phyloP scores from a whole-genome alignment of 2,329 filamentous ascomycete species.

The Botrytis pseudocinerea region DNA sequence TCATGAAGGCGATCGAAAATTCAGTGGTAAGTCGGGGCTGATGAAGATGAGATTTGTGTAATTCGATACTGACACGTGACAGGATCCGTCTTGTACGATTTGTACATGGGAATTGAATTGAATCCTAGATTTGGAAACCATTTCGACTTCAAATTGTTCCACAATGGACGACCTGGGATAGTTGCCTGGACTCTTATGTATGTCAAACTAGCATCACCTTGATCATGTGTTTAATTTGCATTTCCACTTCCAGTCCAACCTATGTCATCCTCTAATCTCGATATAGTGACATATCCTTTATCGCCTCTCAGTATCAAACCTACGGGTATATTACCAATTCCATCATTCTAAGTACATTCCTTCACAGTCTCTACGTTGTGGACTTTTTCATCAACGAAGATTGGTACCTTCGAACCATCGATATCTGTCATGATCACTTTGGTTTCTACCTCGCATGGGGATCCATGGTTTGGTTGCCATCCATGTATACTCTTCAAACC shows the following conservation, averaged over 20 bases:
- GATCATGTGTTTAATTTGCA: constrained; percentile 11
- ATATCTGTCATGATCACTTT: constrained; percentile 48
- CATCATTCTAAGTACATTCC: constrained; percentile 47
- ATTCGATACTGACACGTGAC: constrained; percentile 18
- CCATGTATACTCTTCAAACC: constrained; percentile 50
- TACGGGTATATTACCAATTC: constrained; percentile 46
- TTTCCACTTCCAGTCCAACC: not conserved
- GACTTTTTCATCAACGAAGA: constrained; percentile 53
- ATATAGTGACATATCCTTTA: constrained; percentile 44
- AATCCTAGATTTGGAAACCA: constrained; percentile 47
- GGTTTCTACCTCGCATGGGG: constrained; percentile 48
- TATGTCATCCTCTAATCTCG: constrained; percentile 5
- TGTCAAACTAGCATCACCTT: constrained; percentile 22
- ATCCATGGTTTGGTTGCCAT: constrained; percentile 48
- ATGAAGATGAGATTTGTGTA: too few species aligned
- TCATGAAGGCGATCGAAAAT: constrained; percentile 47
- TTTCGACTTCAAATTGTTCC: constrained; percentile 51
- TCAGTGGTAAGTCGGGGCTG: constrained; percentile 42
- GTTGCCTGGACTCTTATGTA: constrained; percentile 51
- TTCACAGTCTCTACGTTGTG: constrained; percentile 49
- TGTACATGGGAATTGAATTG: constrained; percentile 50
- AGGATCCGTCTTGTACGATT: constrained; percentile 46
- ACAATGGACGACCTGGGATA: constrained; percentile 50
- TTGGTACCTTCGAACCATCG: constrained; percentile 49
- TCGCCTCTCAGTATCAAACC: constrained; percentile 46